Percentiles rank a stretch among this genome's conserved stretches.
phyloP scores from a whole-genome alignment of 352 stramenopile genomes.

The Pythium myriotylum region DNA sequence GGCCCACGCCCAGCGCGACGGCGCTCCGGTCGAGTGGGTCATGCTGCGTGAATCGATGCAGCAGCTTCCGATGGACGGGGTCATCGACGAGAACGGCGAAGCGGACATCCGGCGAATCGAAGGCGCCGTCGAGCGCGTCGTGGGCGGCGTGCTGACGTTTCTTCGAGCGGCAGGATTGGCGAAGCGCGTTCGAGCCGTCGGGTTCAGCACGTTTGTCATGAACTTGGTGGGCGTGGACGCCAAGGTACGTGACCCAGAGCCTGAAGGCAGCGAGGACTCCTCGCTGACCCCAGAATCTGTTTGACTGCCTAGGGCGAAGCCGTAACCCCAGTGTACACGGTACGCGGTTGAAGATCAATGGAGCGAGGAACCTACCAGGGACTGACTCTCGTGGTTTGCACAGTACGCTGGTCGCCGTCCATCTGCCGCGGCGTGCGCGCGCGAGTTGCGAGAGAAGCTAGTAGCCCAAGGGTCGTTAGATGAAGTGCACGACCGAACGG shows the following conservation, averaged over 20 bases:
- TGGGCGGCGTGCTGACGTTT: slow-evolving; percentile 54
- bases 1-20: background rate
- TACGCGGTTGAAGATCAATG: slow-evolving; percentile 20
- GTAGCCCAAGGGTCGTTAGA: slow-evolving; percentile 38
- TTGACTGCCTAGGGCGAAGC: slow-evolving; percentile 40
- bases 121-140: slow-evolving; percentile 47
- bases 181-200: slow-evolving; percentile 68
- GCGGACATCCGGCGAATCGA: slow-evolving; percentile 52
- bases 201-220: slow-evolving; percentile 95
- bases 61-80: slow-evolving; percentile 54
- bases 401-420: slow-evolving; percentile 67
- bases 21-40: slow-evolving; percentile 45
- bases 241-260: no score
- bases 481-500: slow-evolving; percentile 73
- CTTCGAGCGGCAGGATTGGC: slow-evolving; percentile 46
- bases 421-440: slow-evolving; percentile 49
- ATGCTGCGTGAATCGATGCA: slow-evolving; percentile 67
- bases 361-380: no score
- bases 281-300: background rate
- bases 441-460: slow-evolving; percentile 51
- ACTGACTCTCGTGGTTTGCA: slow-evolving; percentile 32
- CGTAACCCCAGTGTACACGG: slow-evolving; percentile 81
- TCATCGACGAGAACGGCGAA: slow-evolving; percentile 64
- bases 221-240: slow-evolving; percentile 90
- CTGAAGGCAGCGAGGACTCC: no score